Evolutionary conservation across 2,329 filamentous ascomycete genomes (phyloP).

Genomic region (Cadophora malorum): DNA sequence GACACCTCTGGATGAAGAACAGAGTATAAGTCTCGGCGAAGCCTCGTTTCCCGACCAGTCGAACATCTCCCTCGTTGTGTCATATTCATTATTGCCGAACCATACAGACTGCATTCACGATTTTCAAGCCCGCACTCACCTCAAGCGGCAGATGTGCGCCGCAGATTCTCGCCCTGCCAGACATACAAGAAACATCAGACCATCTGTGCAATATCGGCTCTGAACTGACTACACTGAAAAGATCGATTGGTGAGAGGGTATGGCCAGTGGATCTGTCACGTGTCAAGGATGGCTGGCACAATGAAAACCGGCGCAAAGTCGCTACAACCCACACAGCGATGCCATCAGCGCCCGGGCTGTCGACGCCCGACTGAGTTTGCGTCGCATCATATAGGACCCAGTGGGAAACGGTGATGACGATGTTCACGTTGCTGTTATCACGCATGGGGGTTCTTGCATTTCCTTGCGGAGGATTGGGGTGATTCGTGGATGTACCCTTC

Average conservation of each 20-base stretch:
- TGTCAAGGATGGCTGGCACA: not conserved
- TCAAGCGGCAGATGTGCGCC: not conserved
- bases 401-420: not conserved
- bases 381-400: not conserved
- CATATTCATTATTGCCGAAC: too few relatives aligned
- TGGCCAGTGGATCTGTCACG: not conserved
- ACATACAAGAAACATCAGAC: not conserved
- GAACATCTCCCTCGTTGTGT: too few relatives aligned
- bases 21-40: too few relatives aligned
- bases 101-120: too few relatives aligned
- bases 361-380: not conserved
- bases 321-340: not conserved
- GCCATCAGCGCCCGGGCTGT: not conserved
- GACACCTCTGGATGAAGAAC: too few relatives aligned
- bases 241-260: not conserved
- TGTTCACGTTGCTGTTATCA: not conserved
- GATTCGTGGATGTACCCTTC: not conserved
- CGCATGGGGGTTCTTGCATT: not conserved
- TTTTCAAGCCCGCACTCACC: too few relatives aligned
- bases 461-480: not conserved
- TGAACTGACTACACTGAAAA: not conserved
- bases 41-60: too few relatives aligned
- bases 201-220: not conserved
- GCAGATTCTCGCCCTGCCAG: not conserved
- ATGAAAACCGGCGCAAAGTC: not conserved